Evolutionary conservation across 495 filamentous ascomycete genomes (phyloP).

Genomic region (Beverwykella pulmonaria): DNA sequence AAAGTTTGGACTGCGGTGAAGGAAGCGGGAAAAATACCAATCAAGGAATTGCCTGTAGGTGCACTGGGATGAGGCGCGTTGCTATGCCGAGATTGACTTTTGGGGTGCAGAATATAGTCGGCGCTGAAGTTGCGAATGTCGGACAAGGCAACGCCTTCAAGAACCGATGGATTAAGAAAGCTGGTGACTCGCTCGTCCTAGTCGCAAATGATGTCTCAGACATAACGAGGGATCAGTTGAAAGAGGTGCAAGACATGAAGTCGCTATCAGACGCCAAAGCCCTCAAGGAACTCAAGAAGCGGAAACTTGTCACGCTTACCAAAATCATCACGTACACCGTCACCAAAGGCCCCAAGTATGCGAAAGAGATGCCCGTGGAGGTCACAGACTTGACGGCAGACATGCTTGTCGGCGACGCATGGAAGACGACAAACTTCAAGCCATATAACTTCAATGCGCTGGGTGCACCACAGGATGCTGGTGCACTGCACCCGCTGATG

Average conservation of each 20-base stretch:
- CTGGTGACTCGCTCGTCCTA: constrained; percentile 47
- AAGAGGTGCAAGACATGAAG: constrained; percentile 67
- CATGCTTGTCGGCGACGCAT: constrained; percentile 78
- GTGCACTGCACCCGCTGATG: constrained; percentile 89
- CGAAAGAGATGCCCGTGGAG: constrained; percentile 82
- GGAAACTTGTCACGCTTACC: constrained; percentile 77
- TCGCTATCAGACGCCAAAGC: constrained; percentile 71
- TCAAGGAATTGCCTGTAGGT: constrained; percentile 70
- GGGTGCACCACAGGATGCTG: constrained; percentile 75
- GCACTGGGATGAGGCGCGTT: constrained; percentile 21
- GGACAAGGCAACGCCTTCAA: constrained; percentile 97
- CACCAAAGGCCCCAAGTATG: constrained; percentile 82
- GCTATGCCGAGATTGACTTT: constrained; percentile 14
- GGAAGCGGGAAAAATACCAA: constrained; percentile 74
- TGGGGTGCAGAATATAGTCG: constrained; percentile 61
- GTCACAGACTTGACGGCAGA: constrained; percentile 94
- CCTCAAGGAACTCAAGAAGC: constrained; percentile 79
- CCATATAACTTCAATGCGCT: constrained; percentile 96
- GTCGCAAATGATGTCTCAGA: constrained; percentile 64
- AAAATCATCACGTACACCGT: constrained; percentile 87
- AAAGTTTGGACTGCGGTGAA: constrained; percentile 88
- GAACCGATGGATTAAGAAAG: constrained; percentile 94
- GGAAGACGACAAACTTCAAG: constrained; percentile 89
- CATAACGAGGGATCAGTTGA: constrained; percentile 71
- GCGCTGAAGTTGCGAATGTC: constrained; percentile 80